Conservation (phyloP, 1,284 basidiomycete genomes). For the Boletellus deceptivus region DNA sequence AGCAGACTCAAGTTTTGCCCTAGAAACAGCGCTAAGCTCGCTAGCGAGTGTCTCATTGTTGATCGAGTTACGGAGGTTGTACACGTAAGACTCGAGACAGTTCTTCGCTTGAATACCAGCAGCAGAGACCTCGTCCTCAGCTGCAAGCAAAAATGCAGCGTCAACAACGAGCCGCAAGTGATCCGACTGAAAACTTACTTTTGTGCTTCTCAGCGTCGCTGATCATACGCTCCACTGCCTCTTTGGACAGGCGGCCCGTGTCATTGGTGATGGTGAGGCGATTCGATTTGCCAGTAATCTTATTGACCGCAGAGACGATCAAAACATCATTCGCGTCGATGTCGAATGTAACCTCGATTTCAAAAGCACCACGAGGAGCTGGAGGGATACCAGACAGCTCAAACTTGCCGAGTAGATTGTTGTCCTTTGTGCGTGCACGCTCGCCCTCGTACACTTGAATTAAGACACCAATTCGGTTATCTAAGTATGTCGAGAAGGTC, state of each 20-base stretch:
- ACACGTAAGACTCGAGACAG: slow-evolving; percentile 88
- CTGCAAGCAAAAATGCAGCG: slow-evolving; percentile 35
- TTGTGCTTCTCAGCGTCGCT: slow-evolving; percentile 92
- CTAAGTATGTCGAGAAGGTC: too few species aligned
- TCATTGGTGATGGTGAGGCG: slow-evolving; percentile 98
- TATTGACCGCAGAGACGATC: slow-evolving; percentile 95
- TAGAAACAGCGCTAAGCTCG: too few species aligned
- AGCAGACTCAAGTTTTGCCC: slow-evolving; percentile 80
- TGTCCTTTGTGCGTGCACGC: too few species aligned
- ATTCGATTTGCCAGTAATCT: slow-evolving; percentile 96
- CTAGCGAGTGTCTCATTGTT: too few species aligned
- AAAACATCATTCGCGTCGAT: slow-evolving; percentile 98
- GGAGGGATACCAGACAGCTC: too few species aligned
- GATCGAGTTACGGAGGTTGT: slow-evolving; percentile 93
- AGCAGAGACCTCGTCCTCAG: slow-evolving; percentile 80
- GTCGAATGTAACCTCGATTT: slow-evolving; percentile 97
- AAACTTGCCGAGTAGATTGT: too few species aligned
- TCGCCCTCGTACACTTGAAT: too few species aligned
- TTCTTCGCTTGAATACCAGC: slow-evolving; percentile 88
- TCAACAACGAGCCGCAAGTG: background rate
- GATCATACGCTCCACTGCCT: slow-evolving; percentile 81
- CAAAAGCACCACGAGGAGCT: too few species aligned
- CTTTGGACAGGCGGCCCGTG: slow-evolving; percentile 78
- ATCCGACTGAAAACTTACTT: slow-evolving; percentile 40
- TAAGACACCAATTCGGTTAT: too few species aligned